Evolutionary conservation across 2,329 filamentous ascomycete genomes (phyloP).

Genomic region (Monilinia fructigena): DNA sequence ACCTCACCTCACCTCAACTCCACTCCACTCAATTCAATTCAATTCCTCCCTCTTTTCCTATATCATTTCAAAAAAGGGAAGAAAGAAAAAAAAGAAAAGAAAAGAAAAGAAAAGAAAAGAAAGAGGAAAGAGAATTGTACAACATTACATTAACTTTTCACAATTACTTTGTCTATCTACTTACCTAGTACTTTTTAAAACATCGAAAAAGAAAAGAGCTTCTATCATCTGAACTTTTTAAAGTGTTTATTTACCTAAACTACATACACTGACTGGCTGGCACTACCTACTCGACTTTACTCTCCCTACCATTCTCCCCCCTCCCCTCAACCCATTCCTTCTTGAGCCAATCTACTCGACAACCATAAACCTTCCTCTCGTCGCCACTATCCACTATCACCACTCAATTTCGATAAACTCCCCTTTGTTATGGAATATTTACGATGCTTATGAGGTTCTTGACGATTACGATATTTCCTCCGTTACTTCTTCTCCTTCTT

Average conservation of each 20-base stretch:
- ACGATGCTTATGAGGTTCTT: conserved; percentile 36
- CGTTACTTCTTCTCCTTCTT: conserved; percentile 31
- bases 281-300: no score
- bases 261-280: no score
- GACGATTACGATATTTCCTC: conserved; percentile 30
- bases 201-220: conserved; percentile 18
- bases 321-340: conserved; percentile 18
- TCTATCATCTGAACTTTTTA: conserved; percentile 1
- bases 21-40: not conserved
- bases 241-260: conserved; percentile 10
- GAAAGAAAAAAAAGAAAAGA: no score
- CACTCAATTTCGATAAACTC: not conserved
- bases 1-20: no score
- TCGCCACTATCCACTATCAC: not conserved
- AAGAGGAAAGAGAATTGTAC: not conserved
- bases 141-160: not conserved
- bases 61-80: conserved; percentile 2
- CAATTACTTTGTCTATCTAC: not conserved
- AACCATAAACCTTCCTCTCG: no score
- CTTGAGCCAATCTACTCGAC: not conserved
- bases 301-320: not conserved
- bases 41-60: not conserved
- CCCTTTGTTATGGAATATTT: conserved; percentile 32
- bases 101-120: not conserved
- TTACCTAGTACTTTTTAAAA: not conserved